Base-by-base conservation (phyloP, 768 basidiomycete species). In the Psilocybe sp. region DNA sequence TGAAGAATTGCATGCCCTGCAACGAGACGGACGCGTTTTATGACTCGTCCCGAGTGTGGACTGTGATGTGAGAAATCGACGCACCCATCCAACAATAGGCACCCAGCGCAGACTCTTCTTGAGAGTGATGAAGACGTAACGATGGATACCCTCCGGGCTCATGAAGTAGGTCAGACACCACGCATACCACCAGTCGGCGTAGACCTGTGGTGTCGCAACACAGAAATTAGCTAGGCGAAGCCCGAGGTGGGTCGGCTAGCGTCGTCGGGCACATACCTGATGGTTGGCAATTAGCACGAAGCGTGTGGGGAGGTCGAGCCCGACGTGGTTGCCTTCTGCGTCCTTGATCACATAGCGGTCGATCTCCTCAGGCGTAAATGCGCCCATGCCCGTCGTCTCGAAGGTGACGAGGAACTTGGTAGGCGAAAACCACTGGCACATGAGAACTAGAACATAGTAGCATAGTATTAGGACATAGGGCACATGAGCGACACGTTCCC, bases 1-100 rank as follows among this genome's bases (percentile, higher is more conserved):
- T 77, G 69, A 84, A 97, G 72, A 93, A 86, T 79, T 89, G 92
- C 92, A 97, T 98, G 49, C 81, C 88, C 90, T 92, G 42, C 4
- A 47, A 47, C 48, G 50, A 52, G 46, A 35, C 38, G 52, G 46
- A 35, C 38, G 52, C 53, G 45, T 37, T 13, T 38, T 47, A 19
- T 46, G 36, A 28, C 40, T 38, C 39, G 12, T 20, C 36, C 19
- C 39, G 38, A 46, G 19, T 14, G 31, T 23, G 28, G 42, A 44
- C 46, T 28, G 23, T 7, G 23, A 28, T 28, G 23, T 28, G 23
- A 28, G 23, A 42, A 44, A 33, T 45, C 10, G 44, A 61, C 79
- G 47, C 68, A 93, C 93, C 86, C 91, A 92, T 12, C 96, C 96
- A 20, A 94, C 65, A 41, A 99, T 64, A 14, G 96, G 96, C 2